Percentiles rank a stretch among this genome's conserved stretches.
These are phyloP conservation scores for Diaporthe citri DNA, from an alignment of 2,329 filamentous ascomycete species.

Conservation along the genomic window DNA sequence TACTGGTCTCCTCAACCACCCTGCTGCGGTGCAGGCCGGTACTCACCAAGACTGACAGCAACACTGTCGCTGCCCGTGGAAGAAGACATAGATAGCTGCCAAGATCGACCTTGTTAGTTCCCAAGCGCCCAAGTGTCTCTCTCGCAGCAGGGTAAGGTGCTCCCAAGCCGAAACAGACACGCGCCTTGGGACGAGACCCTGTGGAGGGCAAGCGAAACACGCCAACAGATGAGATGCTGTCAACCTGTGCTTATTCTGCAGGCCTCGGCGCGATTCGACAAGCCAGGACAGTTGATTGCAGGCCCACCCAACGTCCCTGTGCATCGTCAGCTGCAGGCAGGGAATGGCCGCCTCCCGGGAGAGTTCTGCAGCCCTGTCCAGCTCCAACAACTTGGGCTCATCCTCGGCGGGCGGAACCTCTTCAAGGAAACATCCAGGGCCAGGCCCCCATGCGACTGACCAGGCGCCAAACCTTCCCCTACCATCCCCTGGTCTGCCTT, in stretches of 20 bases:
- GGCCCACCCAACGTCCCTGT: background rate
- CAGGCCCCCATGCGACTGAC: slow-evolving; percentile 1
- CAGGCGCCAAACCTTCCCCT: background rate
- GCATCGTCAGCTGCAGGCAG: background rate
- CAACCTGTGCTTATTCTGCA: background rate
- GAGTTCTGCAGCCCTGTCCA: slow-evolving; percentile 13
- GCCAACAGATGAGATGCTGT: slow-evolving; percentile 16
- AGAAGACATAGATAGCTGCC: background rate
- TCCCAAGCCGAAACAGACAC: slow-evolving; percentile 2
- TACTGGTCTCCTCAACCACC: background rate
- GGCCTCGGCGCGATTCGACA: background rate
- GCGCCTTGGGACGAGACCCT: background rate
- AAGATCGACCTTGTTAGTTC: background rate
- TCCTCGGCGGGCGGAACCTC: slow-evolving; percentile 6
- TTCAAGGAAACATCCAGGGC: background rate
- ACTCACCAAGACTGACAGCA: slow-evolving; percentile 3
- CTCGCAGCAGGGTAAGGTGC: background rate
- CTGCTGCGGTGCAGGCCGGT: background rate
- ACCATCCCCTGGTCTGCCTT: background rate
- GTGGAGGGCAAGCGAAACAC: slow-evolving; percentile 15
- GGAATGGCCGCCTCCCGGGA: background rate
- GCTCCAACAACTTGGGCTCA: slow-evolving; percentile 7
- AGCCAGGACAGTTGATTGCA: background rate
- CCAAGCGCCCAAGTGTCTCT: background rate
- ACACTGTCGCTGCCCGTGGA: background rate